Evolutionary conservation across 78 protist species (phyloP).

Genomic region (Polysphondylium violaceum): DNA sequence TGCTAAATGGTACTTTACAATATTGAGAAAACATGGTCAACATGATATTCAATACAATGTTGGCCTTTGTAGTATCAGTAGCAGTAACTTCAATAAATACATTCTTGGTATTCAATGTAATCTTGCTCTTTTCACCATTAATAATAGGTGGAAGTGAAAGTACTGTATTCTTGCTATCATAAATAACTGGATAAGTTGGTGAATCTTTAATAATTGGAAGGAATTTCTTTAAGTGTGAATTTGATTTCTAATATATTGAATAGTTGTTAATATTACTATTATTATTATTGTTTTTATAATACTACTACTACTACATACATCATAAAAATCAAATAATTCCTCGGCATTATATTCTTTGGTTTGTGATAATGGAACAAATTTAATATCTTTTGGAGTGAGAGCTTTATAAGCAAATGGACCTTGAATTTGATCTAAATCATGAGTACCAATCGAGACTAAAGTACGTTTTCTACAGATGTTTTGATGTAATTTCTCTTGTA

Average conservation of each 20-base stretch:
- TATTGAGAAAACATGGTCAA: constrained; percentile 94
- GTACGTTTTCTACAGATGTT: constrained; percentile 96
- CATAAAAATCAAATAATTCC: constrained; percentile 55
- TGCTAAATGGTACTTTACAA: constrained; percentile 82
- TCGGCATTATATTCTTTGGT: constrained; percentile 65
- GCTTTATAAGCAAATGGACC: constrained; percentile 96
- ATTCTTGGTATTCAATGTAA: constrained; percentile 92
- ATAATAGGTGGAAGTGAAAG: constrained; percentile 99
- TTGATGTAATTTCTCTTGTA: constrained; percentile 98
- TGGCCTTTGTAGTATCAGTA: constrained; percentile 96
- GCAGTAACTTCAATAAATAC: constrained; percentile 99
- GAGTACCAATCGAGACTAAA: constrained; percentile 99
- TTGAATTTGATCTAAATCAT: constrained; percentile 97
- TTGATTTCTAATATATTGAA: constrained; percentile 15
- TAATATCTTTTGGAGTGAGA: constrained; percentile 91
- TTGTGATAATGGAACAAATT: constrained; percentile 94
- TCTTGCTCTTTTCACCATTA: constrained; percentile 98
- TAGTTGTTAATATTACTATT: neutral
- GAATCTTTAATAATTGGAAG: constrained; percentile 88
- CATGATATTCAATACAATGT: constrained; percentile 94
- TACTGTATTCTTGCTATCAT: constrained; percentile 91
- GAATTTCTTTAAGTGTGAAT: constrained; percentile 80
- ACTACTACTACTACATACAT: constrained; percentile 47
- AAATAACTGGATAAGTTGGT: constrained; percentile 93
- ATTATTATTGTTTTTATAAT: no score